Evolutionary conservation across 495 filamentous ascomycete species (phyloP), one percentile per base, ranked within the genome.

Genomic region (Glutinoglossum americanum): DNA sequence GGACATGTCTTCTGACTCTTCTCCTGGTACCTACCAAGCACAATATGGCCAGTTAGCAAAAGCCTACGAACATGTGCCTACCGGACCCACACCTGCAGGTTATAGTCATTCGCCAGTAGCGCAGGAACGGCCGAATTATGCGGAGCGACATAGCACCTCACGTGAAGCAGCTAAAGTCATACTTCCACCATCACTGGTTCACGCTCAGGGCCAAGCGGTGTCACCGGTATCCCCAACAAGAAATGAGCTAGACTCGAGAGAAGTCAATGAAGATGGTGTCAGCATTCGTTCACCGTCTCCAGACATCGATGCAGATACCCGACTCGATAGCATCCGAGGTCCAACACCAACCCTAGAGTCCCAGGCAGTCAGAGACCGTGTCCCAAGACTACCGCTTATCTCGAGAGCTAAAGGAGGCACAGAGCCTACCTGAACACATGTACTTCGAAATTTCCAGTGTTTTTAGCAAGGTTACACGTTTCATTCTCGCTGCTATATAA

Each of bases 201-300:
- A 19, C 10, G 15, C 28, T 23, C 56, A 55, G 15, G 60, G 41
- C 19, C 30, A 44, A 37, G 19, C 44, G 6, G 39, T 62, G 33
- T 32, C 57, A 30, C 51, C 62, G 13, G 51, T 35, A 9, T 44
- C 55, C 17, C 15, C 45, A 35, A 53, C 19, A 17, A 27, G 47
- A 25, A 58, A 49, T 3, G 57, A 64, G 49, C 41, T 58, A 8
- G 64, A 66, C 37, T 55, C 61, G 32, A 44, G 54, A 10, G 61
- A 62, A 37, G 61, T 60, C 17, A 64, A 66, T 53, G 60, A 61
- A 1, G 64, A 66, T 59, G 64, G 64, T 0, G 60, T 66, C 45
- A 62, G 60, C 54, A 44, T 66, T 25, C 63, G 60, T 32, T 62
- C 62, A 10, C 63, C 62, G 32, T 62, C 59, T 19, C 62, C 63